Percentiles rank a stretch among this genome's conserved stretches.
Conservation (phyloP, 352 stramenopile species). For the Thraustotheca clavata region DNA sequence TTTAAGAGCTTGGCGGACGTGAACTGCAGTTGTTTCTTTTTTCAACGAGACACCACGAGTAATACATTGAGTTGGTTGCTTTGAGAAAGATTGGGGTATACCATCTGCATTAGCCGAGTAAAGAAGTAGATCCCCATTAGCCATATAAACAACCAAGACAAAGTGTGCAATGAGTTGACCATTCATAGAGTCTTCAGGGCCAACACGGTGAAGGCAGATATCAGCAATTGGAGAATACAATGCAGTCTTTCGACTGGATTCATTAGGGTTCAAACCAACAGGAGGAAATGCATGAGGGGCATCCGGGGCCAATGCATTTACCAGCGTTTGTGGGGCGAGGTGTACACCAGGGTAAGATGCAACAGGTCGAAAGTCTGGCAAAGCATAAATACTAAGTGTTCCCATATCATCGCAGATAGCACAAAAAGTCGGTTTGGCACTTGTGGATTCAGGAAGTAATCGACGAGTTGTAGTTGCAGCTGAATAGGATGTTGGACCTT, state of each 20-base stretch:
- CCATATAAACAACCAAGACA: conserved; percentile 76
- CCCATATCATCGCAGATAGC: conserved; percentile 73
- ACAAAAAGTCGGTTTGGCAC: conserved; percentile 32
- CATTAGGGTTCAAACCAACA: conserved; percentile 66
- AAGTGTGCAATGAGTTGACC: conserved; percentile 65
- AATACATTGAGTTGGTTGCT: conserved; percentile 60
- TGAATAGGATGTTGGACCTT: no score
- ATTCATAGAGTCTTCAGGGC: conserved; percentile 60
- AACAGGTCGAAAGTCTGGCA: conserved; percentile 75
- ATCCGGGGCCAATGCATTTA: conserved; percentile 72
- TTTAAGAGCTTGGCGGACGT: conserved; percentile 34
- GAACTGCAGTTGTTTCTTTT: conserved; percentile 49
- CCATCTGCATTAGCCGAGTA: conserved; percentile 37
- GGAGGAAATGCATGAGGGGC: conserved; percentile 39
- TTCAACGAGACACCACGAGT: conserved; percentile 60
- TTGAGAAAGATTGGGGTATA: conserved; percentile 63
- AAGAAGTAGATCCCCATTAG: conserved; percentile 76
- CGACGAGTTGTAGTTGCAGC: background rate
- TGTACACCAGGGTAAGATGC: conserved; percentile 75
- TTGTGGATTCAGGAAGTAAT: background rate
- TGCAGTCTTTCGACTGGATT: conserved; percentile 71
- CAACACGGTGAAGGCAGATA: conserved; percentile 71
- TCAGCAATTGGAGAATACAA: conserved; percentile 77
- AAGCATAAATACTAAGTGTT: conserved; percentile 71
- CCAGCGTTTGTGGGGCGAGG: conserved; percentile 63